A percentile compares a stretch with the other conserved stretches of the same genome.
Conservation (phyloP, 305 asterid species). For the Fraxinus platypoda region DNA sequence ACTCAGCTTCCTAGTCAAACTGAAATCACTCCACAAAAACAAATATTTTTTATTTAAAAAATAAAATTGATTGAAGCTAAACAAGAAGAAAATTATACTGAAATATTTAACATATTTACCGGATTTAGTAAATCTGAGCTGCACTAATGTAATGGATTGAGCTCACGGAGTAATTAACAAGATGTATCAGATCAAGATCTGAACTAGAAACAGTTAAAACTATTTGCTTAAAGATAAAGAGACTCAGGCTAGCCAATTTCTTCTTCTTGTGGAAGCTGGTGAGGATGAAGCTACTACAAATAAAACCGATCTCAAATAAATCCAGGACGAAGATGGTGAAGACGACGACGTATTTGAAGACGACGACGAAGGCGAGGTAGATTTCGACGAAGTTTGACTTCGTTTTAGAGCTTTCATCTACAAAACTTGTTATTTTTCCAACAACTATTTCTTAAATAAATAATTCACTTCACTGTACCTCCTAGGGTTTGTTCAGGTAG, state of each 20-base stretch:
- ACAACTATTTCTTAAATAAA: constrained; percentile 16
- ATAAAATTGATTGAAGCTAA: neutral
- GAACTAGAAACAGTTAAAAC: constrained; percentile 24
- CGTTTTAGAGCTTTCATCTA: constrained; percentile 95
- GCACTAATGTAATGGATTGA: neutral
- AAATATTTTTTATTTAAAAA: too few species aligned
- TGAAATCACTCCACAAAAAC: neutral
- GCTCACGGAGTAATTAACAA: neutral
- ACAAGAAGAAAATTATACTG: neutral
- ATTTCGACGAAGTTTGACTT: constrained; percentile 86
- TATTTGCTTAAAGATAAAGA: constrained; percentile 12
- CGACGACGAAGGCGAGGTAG: constrained; percentile 64
- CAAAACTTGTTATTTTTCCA: constrained; percentile 29
- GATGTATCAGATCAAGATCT: constrained; percentile 40
- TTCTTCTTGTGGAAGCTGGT: too few species aligned
- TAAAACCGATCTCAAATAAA: constrained; percentile 91
- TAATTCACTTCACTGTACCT: constrained; percentile 34
- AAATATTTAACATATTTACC: neutral
- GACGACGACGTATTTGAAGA: constrained; percentile 66
- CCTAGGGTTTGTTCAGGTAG: constrained; percentile 53
- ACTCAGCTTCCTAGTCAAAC: constrained; percentile 22
- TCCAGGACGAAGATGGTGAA: constrained; percentile 76
- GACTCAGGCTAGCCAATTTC: too few species aligned
- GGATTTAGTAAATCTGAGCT: neutral
- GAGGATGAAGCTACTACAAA: constrained; percentile 83